Evolutionary conservation across 257 asterid genomes (phyloP), one percentile per base, ranked within the genome.

Genomic region (Fraxinus pennsylvanica): DNA sequence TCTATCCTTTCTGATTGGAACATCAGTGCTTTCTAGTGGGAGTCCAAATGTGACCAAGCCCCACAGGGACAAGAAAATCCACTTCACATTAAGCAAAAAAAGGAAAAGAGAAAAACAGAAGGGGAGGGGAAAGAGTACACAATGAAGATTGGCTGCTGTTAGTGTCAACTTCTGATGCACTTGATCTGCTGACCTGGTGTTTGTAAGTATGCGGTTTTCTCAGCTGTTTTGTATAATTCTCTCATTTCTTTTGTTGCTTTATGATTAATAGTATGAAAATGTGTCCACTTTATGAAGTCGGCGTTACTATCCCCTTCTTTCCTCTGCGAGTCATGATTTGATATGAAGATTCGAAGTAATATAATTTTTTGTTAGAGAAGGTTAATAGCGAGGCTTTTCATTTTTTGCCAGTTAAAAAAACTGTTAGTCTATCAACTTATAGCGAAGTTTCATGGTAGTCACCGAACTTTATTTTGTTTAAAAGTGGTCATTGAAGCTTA

Each of bases 1-100:
- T 85, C 67, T 86, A 86, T 81, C 86, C 87, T 25, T 82, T 88
- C 76, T 91, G 82, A 86, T 81, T 67, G 76, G 72, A 41, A 78
- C 57, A 29, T 73, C 22, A 1, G 10, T 9, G 32, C n/a, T 22
- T 63, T n/a, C 14, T 19, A 0, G 25, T 5, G 69, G 52, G 68
- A 63, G 65, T 33, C 66, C 72, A 69, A 54, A 75, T 39, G 65
- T 14, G 50, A 52, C 15, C 45, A 72, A 73, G 32, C 65, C 74
- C 78, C 39, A 19, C 61, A 52, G 71, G 63, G 52, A 39, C 71
- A 71, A 68, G 66, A 45, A 76, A 68, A 65, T 75, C 27, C 35
- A 74, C 79, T 68, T 75, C 71, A 63, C 66, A 54, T 52, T 78
- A 71, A 65, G 63, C 19, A 71, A 47, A 67, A 72, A 29, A 61